Evolutionary conservation across 2,329 filamentous ascomycete species (phyloP).

Genomic region (Aspergillus ibericus): DNA sequence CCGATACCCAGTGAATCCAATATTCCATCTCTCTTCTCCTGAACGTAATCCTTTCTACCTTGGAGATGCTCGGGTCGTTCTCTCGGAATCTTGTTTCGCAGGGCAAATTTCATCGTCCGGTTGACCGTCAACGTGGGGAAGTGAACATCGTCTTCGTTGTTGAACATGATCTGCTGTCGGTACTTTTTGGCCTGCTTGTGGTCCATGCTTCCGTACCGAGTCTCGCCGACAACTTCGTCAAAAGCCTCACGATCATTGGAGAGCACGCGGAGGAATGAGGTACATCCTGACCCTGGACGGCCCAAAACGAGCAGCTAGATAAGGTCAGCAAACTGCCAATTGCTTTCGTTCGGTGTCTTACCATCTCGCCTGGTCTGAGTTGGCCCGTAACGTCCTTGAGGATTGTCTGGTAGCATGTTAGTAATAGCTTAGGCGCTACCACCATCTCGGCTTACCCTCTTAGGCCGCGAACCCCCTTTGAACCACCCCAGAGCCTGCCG

Average conservation of each 20-base stretch:
- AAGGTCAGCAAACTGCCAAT: background rate
- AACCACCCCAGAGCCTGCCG: constrained; percentile 28
- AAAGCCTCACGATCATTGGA: constrained; percentile 64
- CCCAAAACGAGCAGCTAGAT: constrained; percentile 64
- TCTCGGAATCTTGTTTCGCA: constrained; percentile 49
- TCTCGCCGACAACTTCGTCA: constrained; percentile 55
- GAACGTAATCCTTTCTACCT: constrained; percentile 31
- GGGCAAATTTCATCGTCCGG: constrained; percentile 70
- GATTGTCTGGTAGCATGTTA: constrained; percentile 34
- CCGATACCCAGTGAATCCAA: constrained; percentile 31
- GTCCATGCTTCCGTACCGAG: constrained; percentile 54
- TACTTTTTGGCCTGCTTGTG: constrained; percentile 47
- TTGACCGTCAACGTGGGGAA: constrained; percentile 74
- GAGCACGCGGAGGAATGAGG: constrained; percentile 67
- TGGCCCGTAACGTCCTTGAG: constrained; percentile 42
- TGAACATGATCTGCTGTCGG: constrained; percentile 60
- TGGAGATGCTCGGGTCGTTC: constrained; percentile 26
- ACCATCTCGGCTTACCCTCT: constrained; percentile 25
- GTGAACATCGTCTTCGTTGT: constrained; percentile 73
- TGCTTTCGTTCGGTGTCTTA: constrained; percentile 18
- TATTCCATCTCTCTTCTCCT: constrained; percentile 34
- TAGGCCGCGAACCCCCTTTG: constrained; percentile 19
- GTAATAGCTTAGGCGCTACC: background rate
- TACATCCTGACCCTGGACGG: constrained; percentile 68
- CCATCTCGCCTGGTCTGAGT: constrained; percentile 47